Conservation (phyloP, 2,329 filamentous ascomycete genomes). For the Ophiostoma ulmi region DNA sequence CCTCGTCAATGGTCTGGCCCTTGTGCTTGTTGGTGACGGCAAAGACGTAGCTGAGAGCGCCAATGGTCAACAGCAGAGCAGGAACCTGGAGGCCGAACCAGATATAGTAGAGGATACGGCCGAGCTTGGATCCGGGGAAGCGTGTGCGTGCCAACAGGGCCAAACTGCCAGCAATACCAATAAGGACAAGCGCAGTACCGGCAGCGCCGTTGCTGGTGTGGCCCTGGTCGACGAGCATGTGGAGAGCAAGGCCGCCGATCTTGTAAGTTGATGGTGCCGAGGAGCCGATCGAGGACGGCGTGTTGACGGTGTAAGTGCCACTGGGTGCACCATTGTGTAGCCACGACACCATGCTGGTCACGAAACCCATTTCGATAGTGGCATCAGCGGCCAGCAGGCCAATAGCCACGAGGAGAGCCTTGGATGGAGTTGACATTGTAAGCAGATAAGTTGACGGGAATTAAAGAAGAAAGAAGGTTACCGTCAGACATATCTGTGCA, state of each 20-base stretch:
- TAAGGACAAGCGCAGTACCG: slow-evolving; percentile 36
- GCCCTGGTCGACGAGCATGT: slow-evolving; percentile 39
- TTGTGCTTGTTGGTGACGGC: slow-evolving; percentile 32
- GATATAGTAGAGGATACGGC: slow-evolving; percentile 31
- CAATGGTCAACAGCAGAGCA: slow-evolving; percentile 36
- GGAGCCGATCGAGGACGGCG: slow-evolving; percentile 19
- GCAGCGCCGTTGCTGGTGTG: slow-evolving; percentile 41
- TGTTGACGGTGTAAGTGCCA: slow-evolving; percentile 31
- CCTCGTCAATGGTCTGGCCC: slow-evolving; percentile 34
- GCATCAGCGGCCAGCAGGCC: slow-evolving; percentile 37
- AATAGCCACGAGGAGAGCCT: slow-evolving; percentile 29
- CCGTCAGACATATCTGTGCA: background rate
- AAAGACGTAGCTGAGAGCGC: slow-evolving; percentile 38
- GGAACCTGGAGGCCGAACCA: slow-evolving; percentile 37
- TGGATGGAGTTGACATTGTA: slow-evolving; percentile 24
- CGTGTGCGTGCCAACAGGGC: slow-evolving; percentile 29
- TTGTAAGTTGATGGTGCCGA: slow-evolving; percentile 26
- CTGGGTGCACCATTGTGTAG: slow-evolving; percentile 33
- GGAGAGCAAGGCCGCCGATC: slow-evolving; percentile 33
- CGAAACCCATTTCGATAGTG: slow-evolving; percentile 38
- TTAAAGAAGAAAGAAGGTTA: background rate
- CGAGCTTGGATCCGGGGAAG: background rate
- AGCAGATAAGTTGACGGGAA: background rate
- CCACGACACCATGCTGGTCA: slow-evolving; percentile 39
- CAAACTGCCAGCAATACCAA: slow-evolving; percentile 35